Evolutionary conservation across 257 asterid genomes (phyloP).

Genomic region (Parsonsia alboflavescens): DNA sequence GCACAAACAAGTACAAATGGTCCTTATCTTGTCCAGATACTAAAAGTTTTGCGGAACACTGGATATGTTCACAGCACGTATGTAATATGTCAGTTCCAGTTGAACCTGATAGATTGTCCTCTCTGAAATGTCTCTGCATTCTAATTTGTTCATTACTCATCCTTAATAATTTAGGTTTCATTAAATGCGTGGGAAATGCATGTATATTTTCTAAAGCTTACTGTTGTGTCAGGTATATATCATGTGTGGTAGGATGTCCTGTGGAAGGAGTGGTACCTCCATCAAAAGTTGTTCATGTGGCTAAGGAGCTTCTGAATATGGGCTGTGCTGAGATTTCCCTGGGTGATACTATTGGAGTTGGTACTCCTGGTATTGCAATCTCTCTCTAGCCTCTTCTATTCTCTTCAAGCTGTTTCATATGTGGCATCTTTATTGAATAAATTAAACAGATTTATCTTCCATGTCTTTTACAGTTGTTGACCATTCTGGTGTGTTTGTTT

Average conservation of each 20-base stretch:
- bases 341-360: constrained; percentile 93
- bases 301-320: constrained; percentile 72
- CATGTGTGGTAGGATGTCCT: constrained; percentile 96
- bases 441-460: neutral
- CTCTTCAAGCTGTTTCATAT: neutral
- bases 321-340: constrained; percentile 94
- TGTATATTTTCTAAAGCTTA: neutral
- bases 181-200: neutral
- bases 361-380: constrained; percentile 77
- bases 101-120: neutral
- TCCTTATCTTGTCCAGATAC: neutral
- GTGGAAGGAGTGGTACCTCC: constrained; percentile 88
- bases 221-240: constrained; percentile 60
- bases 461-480: neutral
- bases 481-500: neutral
- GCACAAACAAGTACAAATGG: neutral
- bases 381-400: neutral
- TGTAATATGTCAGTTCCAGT: neutral
- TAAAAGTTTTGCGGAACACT: neutral
- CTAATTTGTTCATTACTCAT: neutral
- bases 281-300: constrained; percentile 75
- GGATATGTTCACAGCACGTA: neutral
- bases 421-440: neutral
- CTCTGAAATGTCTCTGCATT: neutral
- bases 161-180: neutral